Evolutionary conservation across 306 rosid genomes (phyloP).

Genomic region (Notholithocarpus densiflorus): DNA sequence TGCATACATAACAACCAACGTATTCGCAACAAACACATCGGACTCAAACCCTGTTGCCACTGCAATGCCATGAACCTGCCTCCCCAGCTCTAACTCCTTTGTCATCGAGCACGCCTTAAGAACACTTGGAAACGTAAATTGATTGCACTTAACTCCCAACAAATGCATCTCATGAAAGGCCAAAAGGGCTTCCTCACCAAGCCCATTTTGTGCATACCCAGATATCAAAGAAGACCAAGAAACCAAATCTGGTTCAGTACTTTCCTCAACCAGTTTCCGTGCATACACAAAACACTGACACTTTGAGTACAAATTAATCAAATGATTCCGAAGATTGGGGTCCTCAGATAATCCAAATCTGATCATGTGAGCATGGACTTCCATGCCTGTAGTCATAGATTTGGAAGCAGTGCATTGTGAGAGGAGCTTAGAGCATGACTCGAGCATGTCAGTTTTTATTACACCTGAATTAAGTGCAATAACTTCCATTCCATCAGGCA

Average conservation of each 20-base stretch:
- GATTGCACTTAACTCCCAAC: constrained; percentile 60
- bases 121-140: constrained; percentile 64
- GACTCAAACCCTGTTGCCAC: constrained; percentile 65
- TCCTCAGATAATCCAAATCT: constrained; percentile 52
- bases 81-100: constrained; percentile 51
- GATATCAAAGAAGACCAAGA: constrained; percentile 75
- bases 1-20: constrained; percentile 82
- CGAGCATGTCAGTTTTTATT: constrained; percentile 76
- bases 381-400: constrained; percentile 47
- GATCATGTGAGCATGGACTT: constrained; percentile 61
- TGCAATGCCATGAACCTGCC: constrained; percentile 55
- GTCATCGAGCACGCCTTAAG: constrained; percentile 70
- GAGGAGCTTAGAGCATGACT: constrained; percentile 68
- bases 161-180: constrained; percentile 54
- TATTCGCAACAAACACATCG: constrained; percentile 72
- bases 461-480: constrained; percentile 85
- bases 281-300: constrained; percentile 46
- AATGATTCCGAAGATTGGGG: constrained; percentile 38
- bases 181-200: constrained; percentile 50
- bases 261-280: constrained; percentile 37
- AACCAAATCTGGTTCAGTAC: constrained; percentile 44
- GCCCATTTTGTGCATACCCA: constrained; percentile 64
- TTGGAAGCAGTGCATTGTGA: constrained; percentile 58
- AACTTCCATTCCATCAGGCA: constrained; percentile 72
- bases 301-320: constrained; percentile 49